A percentile compares a stretch with the other conserved stretches of the same genome.
phyloP scores from a whole-genome alignment of 2,329 filamentous ascomycete species.

The Sclerotinia trifoliorum region DNA sequence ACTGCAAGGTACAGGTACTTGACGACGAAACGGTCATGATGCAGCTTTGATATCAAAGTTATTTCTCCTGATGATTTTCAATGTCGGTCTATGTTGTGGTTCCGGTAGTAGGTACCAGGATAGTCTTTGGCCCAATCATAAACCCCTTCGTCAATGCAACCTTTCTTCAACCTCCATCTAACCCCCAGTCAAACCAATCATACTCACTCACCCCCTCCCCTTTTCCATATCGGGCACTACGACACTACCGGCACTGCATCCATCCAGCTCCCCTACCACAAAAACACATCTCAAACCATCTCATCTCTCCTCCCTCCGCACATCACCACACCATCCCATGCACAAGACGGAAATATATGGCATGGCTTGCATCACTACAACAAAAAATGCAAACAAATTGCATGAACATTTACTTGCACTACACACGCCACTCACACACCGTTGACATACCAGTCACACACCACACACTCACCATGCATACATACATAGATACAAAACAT shows the following conservation, averaged over 20 bases:
- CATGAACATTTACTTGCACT: not conserved
- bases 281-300: not conserved
- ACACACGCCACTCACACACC: not conserved
- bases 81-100: not conserved
- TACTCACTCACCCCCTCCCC: not conserved
- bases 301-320: not conserved
- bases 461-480: not conserved
- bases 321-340: not conserved
- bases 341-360: not conserved
- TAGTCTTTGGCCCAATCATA: not conserved
- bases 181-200: not conserved
- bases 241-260: not conserved
- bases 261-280: not conserved
- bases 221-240: not conserved
- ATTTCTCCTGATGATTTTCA: not conserved
- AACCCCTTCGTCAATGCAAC: not conserved
- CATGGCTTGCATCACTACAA: not conserved
- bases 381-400: not conserved
- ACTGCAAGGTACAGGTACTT: constrained; percentile 14
- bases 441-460: not conserved
- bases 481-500: not conserved
- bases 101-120: not conserved
- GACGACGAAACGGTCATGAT: constrained; percentile 1
- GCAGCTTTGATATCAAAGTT: not conserved
- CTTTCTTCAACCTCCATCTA: not conserved